Base-by-base conservation (phyloP, 257 asterid genomes). In the Nicotiana knightiana region DNA sequence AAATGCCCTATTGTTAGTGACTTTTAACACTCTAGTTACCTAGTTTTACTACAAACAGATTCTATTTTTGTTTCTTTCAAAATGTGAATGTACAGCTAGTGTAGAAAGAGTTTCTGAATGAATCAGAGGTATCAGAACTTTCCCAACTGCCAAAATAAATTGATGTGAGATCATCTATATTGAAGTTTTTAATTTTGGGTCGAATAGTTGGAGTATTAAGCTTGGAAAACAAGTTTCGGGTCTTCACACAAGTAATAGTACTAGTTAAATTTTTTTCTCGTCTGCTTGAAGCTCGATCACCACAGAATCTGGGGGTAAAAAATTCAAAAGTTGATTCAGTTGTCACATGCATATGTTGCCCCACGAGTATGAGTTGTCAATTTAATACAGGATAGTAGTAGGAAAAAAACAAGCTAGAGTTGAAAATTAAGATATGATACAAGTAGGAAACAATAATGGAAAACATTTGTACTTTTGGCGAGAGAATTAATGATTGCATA, bases 301-400 rank as follows among this genome's bases (percentile, higher is more conserved):
- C 32, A 43, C 78, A 24, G 28, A 12, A 1, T 73, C 15, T 48
- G 4, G 51, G 12, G 62, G 35, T 1, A 2, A 21, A n/a, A 6
- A 3, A 21, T 6, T 24, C 39, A 24, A 73, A 73, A 46, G 62
- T 48, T 12, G 63, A 24, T 28, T 26, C 39, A 48, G 61, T 73
- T 73, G 6, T 48, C 79, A 24, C 79, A 73, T 73, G 79, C 43
- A 73, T 48, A 17, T 46, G 24, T 70, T 73, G 39, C 4, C 79
- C 62, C 79, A 73, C 79, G 39, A 48, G 79, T 16, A 46, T 48
- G 79, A 73, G 62, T 46, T 73, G 79, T 73, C 46, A 73, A 73
- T 26, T 9, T 48, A 73, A 73, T 59, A 73, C 79, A 48, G 8
- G 16, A 70, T 70, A 70, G 24, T 32, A 70, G 59, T 46, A 5